These are phyloP conservation scores for Salinomyces thailandicus DNA, from an alignment of 2,329 filamentous ascomycete genomes.

Conservation along the genomic window DNA sequence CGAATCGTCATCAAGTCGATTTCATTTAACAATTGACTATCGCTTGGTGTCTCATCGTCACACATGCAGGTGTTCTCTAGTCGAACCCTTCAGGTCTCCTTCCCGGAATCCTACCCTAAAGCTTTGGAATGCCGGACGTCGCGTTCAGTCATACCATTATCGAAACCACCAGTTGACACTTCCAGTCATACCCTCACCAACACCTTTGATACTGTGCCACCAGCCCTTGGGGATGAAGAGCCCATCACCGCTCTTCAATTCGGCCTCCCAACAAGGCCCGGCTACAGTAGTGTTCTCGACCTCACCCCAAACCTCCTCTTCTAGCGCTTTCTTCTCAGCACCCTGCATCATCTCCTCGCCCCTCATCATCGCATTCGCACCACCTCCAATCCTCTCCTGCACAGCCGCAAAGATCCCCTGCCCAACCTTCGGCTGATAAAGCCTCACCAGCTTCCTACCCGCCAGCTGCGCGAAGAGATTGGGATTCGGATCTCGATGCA, in stretches of 20 bases:
- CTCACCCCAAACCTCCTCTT: conserved; percentile 58
- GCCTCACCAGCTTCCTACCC: conserved; percentile 60
- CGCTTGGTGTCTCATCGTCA: too few species aligned
- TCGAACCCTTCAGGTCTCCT: too few species aligned
- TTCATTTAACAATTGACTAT: too few species aligned
- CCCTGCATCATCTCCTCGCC: conserved; percentile 90
- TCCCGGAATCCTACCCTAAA: too few species aligned
- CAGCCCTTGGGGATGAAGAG: conserved; percentile 73
- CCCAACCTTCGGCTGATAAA: conserved; percentile 57
- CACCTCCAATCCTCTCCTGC: conserved; percentile 30
- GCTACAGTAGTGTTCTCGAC: conserved; percentile 11
- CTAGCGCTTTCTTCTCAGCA: conserved; percentile 54
- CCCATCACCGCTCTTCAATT: conserved; percentile 55
- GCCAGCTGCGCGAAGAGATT: conserved; percentile 83
- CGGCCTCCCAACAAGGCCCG: conserved; percentile 17
- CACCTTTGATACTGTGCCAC: conserved; percentile 75
- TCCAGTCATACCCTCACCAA: conserved; percentile 46
- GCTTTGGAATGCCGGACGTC: too few species aligned
- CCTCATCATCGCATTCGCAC: conserved; percentile 45
- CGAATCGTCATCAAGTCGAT: too few species aligned
- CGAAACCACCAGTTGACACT: conserved; percentile 13
- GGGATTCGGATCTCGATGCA: conserved; percentile 88
- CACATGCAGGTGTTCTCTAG: too few species aligned
- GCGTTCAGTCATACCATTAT: too few species aligned
- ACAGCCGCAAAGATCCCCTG: conserved; percentile 50